Evolutionary conservation across 257 asterid genomes (phyloP), one percentile per base, ranked within the genome.

Genomic region (Solanum peruvianum): DNA sequence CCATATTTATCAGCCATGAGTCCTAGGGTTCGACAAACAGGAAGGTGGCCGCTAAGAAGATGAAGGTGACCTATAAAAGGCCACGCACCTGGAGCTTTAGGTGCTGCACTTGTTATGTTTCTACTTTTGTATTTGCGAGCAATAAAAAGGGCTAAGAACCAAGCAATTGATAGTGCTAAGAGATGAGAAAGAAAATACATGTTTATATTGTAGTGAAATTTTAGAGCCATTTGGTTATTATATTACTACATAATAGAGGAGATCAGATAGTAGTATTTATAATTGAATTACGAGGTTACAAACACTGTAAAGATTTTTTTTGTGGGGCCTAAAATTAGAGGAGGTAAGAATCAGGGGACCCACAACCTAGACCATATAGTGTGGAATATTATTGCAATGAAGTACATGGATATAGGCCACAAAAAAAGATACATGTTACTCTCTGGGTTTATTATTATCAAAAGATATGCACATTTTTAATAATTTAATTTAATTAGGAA

Each of bases 61-160:
- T 88, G 96, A 81, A 94, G 95, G 52, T 94, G 96, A 72, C 96
- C 97, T 10, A 94, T 90, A 35, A 93, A 25, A 18, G 96, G 98
- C 94, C 89, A 91, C 3, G 96, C 92, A 6, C 95, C 94, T 0
- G 92, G 89, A 31, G 90, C 89, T 84, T 91, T 88, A 18, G 96
- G 93, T 11, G 92, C 52, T 73, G 64, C 3, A 77, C 29, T 87
- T 14, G 29, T 18, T 25, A n/a, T 77, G 21, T 31, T 47, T 18
- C 80, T 84, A 76, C 13, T 67, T n/a, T 86, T 76, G 18, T 72
- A 66, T 83, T 14, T 12, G 11, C 58, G 39, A 69, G 67, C 9
- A 42, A 83, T 33, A 12, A 86, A 11, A 85, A 87, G 27, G 42
- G 73, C 88, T 52, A 87, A 16, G 27, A 86, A 39, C 20, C 86